phyloP scores from a whole-genome alignment of 148 eudicot species.

The Fallopia convolvulus region DNA sequence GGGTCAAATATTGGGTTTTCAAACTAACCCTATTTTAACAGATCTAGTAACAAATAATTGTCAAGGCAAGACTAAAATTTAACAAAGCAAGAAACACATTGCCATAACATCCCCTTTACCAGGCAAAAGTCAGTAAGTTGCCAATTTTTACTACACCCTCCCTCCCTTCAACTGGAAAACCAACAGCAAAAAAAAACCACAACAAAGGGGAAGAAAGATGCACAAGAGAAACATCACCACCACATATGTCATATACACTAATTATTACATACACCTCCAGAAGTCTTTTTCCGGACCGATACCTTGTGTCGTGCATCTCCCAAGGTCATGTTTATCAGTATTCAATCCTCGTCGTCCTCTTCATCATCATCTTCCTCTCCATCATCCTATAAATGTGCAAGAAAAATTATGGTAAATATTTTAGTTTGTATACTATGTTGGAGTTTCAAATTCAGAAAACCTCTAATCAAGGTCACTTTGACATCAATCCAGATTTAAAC shows the following conservation, averaged over 20 bases:
- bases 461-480: background rate
- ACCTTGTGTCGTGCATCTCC: background rate
- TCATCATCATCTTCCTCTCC: conserved; percentile 42
- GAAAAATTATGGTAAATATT: background rate
- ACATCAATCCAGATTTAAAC: background rate
- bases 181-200: background rate
- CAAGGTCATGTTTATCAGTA: background rate
- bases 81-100: background rate
- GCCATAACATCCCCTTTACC: background rate
- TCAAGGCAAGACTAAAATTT: background rate
- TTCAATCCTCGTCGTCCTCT: conserved; percentile 45
- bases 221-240: background rate
- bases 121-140: conserved; percentile 2
- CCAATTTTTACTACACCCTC: background rate
- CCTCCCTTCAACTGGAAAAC: conserved; percentile 7
- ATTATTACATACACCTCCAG: conserved; percentile 11
- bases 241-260: background rate
- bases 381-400: conserved; percentile 6
- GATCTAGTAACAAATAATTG: background rate
- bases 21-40: no score
- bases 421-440: background rate
- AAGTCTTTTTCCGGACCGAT: background rate
- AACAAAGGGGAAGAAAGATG: background rate
- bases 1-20: background rate
- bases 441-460: background rate